These are phyloP conservation scores for Rhizophagus clarus DNA, from an alignment of 192 early-diverging fungal species.

Conservation along the genomic window DNA sequence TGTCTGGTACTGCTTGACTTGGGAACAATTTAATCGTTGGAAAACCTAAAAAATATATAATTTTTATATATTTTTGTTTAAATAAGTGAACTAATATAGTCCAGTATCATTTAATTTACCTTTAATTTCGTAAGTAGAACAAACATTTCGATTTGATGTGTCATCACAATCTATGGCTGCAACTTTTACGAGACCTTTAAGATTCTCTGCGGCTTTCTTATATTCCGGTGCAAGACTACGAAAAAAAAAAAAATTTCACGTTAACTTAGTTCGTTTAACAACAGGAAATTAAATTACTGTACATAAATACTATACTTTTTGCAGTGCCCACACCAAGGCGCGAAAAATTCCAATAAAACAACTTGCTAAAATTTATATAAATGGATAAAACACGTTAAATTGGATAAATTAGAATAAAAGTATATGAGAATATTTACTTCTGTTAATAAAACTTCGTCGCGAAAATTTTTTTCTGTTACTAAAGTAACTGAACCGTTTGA, in stretches of 20 bases:
- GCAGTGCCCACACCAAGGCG: slow-evolving; percentile 97
- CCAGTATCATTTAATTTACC: slow-evolving; percentile 48
- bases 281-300: not conserved
- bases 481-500: slow-evolving; percentile 51
- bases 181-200: slow-evolving; percentile 83
- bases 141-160: slow-evolving; percentile 73
- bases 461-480: slow-evolving; percentile 61
- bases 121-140: slow-evolving; percentile 77
- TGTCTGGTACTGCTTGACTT: slow-evolving; percentile 40
- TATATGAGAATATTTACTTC: slow-evolving; percentile 49
- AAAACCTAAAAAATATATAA: slow-evolving; percentile 58
- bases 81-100: not conserved
- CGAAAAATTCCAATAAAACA: slow-evolving; percentile 91
- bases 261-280: not conserved
- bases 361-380: slow-evolving; percentile 52
- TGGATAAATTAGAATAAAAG: not conserved
- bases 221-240: slow-evolving; percentile 81
- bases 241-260: no score
- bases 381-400: not conserved
- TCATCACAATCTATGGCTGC: slow-evolving; percentile 93
- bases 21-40: slow-evolving; percentile 87
- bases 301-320: slow-evolving; percentile 57
- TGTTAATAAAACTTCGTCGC: slow-evolving; percentile 65
- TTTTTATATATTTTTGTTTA: not conserved
- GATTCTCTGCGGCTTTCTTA: slow-evolving; percentile 83